Evolutionary conservation across 2,329 filamentous ascomycete species (phyloP).

Genomic region (Gremmenia infestans): DNA sequence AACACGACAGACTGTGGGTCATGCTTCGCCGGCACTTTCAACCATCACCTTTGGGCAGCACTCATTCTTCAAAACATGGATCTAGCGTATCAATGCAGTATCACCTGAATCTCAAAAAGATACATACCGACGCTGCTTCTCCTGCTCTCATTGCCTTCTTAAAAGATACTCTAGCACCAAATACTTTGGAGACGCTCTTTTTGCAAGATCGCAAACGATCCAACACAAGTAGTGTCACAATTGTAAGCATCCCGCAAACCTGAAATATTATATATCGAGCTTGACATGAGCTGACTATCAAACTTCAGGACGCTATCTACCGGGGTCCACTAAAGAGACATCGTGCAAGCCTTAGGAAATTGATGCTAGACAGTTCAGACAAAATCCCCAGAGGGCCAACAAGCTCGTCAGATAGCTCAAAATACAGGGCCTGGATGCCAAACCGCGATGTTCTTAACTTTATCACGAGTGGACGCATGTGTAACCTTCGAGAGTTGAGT

Average conservation of each 20-base stretch:
- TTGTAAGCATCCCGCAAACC: constrained; percentile 33
- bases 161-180: constrained; percentile 71
- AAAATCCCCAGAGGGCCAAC: constrained; percentile 38
- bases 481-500: constrained; percentile 63
- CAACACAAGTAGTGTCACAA: constrained; percentile 51
- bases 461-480: constrained; percentile 73
- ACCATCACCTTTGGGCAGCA: constrained; percentile 33
- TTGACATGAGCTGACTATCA: constrained; percentile 5
- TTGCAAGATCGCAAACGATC: constrained; percentile 58
- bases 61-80: constrained; percentile 25
- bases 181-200: constrained; percentile 74
- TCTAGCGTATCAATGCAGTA: constrained; percentile 44
- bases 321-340: constrained; percentile 66
- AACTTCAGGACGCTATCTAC: constrained; percentile 57
- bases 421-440: constrained; percentile 68
- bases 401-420: constrained; percentile 35
- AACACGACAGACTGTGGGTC: constrained; percentile 72
- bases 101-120: constrained; percentile 62
- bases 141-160: constrained; percentile 66
- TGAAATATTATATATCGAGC: background rate
- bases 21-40: constrained; percentile 59
- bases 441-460: constrained; percentile 65
- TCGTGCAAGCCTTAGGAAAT: constrained; percentile 62
- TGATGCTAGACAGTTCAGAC: constrained; percentile 68
- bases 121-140: constrained; percentile 71